Base-by-base conservation (phyloP, 176 grass and related monocot genomes). In the Triticum dicoccoides region DNA sequence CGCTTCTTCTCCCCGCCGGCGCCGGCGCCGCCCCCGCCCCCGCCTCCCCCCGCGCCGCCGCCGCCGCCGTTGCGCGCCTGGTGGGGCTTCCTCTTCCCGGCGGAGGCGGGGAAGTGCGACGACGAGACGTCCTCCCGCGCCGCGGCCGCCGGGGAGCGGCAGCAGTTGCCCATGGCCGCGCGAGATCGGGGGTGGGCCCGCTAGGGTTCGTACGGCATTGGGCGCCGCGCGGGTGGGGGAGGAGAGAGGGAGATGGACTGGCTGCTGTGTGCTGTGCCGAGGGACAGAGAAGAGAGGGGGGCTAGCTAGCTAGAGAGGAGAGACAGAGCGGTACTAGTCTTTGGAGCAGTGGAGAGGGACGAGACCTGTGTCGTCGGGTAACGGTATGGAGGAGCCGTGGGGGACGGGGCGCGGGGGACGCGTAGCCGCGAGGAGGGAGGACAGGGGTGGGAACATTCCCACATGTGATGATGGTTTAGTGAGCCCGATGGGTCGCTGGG, bases 111-210 rank as follows among this genome's bases (percentile, higher is more conserved):
- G 92, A 94, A 93, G 89, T 96, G 80, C 80, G 92, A 85, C 69
- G 89, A 84, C 25, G 89, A 85, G 51, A 99, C 97, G 35, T 99
- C 97, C 86, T 99, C 92, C 80, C 90, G 78, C n/a, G 97, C 92
- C 27, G 89, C 91, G 35, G 97, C 92, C 34, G 92, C 92, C 86
- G 97, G 94, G 82, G 97, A 99, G 51, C 94, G 94, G 84, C 97
- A 99, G 85, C 92, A 99, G 91, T 99, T 99, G 5, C 97, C 97
- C 97, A 97, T 99, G 85, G 69, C 77, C 83, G 89, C 80, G 78
- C 47, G 84, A 86, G 82, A 88, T 89, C 80, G 27, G 88, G 83
- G 42, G 80, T 59, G 80, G 86, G 81, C 39, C 29, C 78, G 42
- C 88, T 93, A 93, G 88, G 86, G 91, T 90, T 88, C 79, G 86